A percentile compares a stretch with the other conserved stretches of the same genome.
Conservation (phyloP, 768 basidiomycete genomes). For the Leccinum sublutescens region DNA sequence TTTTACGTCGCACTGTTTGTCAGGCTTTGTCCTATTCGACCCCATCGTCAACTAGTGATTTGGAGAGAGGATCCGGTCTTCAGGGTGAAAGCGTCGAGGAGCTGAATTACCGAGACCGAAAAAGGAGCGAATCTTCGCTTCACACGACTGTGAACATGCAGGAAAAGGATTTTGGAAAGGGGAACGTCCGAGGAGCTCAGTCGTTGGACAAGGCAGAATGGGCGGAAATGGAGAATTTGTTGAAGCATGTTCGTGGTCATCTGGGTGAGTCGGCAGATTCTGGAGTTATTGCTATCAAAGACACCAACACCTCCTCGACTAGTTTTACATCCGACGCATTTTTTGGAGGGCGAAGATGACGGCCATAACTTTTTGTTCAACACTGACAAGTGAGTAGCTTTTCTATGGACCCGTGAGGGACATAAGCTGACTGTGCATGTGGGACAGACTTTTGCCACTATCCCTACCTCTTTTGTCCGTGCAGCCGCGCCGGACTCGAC, state of each 20-base stretch:
- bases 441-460: slow-evolving; percentile 52
- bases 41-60: slow-evolving; percentile 48
- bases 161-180: slow-evolving; percentile 37
- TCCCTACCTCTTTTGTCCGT: neutral
- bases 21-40: slow-evolving; percentile 45
- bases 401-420: neutral
- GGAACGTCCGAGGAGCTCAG: slow-evolving; percentile 51
- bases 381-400: slow-evolving; percentile 61
- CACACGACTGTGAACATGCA: slow-evolving; percentile 27
- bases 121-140: slow-evolving; percentile 19
- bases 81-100: slow-evolving; percentile 20
- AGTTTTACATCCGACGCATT: slow-evolving; percentile 85
- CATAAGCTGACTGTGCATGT: slow-evolving; percentile 8
- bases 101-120: slow-evolving; percentile 15
- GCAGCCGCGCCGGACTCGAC: slow-evolving; percentile 77
- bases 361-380: slow-evolving; percentile 94
- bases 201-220: slow-evolving; percentile 81
- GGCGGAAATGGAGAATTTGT: slow-evolving; percentile 84
- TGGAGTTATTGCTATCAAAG: neutral
- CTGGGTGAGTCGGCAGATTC: slow-evolving; percentile 55
- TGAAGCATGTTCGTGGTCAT: slow-evolving; percentile 79
- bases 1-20: slow-evolving; percentile 5
- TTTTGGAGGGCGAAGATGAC: slow-evolving; percentile 90
- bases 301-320: neutral
- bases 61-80: slow-evolving; percentile 40